Conservation (phyloP, 2,329 filamentous ascomycete species). For the Ophiosphaerella narmari region DNA sequence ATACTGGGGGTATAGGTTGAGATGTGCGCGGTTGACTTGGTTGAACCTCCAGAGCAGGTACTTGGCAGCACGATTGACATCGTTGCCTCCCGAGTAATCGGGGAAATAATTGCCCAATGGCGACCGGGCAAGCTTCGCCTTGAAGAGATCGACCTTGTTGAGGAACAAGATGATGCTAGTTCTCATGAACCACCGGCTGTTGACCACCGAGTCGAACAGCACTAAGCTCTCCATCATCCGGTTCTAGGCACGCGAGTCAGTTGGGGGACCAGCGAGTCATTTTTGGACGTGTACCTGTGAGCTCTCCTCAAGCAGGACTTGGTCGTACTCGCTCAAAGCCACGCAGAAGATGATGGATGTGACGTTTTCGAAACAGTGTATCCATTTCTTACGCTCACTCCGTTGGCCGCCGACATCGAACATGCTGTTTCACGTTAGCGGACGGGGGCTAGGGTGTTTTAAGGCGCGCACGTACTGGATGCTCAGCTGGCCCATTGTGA, state of each 20-base stretch:
- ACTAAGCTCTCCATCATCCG: slow-evolving; percentile 99
- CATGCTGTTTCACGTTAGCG: slow-evolving; percentile 70
- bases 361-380: slow-evolving; percentile 99
- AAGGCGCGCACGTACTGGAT: slow-evolving; percentile 76
- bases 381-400: slow-evolving; percentile 99
- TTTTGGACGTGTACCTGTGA: slow-evolving; percentile 72
- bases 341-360: slow-evolving; percentile 99
- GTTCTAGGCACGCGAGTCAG: slow-evolving; percentile 65
- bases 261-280: slow-evolving; percentile 5
- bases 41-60: slow-evolving; percentile 99
- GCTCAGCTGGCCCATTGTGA: slow-evolving; percentile 97
- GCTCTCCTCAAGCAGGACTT: slow-evolving; percentile 93
- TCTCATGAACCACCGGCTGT: slow-evolving; percentile 98
- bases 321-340: slow-evolving; percentile 96
- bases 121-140: slow-evolving; percentile 86
- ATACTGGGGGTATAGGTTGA: slow-evolving; percentile 94
- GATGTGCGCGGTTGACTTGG: slow-evolving; percentile 93
- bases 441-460: slow-evolving; percentile 13
- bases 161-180: slow-evolving; percentile 98
- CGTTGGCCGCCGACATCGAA: slow-evolving; percentile 97
- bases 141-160: slow-evolving; percentile 99
- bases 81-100: slow-evolving; percentile 95
- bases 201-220: slow-evolving; percentile 97
- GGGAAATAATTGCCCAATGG: slow-evolving; percentile 95
- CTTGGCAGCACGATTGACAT: slow-evolving; percentile 97